Evolutionary conservation across 768 basidiomycete species (phyloP).

Genomic region (Lactarius trivialis): DNA sequence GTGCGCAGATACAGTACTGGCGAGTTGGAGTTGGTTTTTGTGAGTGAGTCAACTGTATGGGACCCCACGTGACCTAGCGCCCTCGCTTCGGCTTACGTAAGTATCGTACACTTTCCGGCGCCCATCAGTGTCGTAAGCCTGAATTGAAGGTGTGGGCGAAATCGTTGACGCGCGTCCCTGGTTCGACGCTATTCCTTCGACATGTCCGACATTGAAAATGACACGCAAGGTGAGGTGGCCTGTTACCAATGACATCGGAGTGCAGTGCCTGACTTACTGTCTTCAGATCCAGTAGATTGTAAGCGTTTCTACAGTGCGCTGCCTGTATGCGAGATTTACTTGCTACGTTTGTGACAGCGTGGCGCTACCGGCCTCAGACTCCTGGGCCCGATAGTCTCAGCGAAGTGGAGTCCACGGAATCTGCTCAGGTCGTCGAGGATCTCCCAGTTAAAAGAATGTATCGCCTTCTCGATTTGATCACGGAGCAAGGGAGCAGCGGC

Average conservation of each 20-base stretch:
- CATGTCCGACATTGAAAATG: neutral
- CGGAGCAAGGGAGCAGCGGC: constrained; percentile 44
- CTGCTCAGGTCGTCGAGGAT: neutral
- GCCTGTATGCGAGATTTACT: neutral
- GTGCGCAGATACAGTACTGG: too few relatives aligned
- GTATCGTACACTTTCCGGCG: too few relatives aligned
- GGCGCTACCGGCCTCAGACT: neutral
- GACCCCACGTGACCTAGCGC: too few relatives aligned
- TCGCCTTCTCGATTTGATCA: constrained; percentile 47
- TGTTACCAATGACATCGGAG: neutral
- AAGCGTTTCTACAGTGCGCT: neutral
- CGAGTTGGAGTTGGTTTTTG: too few relatives aligned
- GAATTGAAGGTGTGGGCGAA: too few relatives aligned
- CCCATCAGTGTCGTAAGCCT: too few relatives aligned
- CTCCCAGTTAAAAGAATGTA: constrained; percentile 40
- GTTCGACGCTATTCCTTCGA: too few relatives aligned
- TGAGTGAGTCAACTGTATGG: too few relatives aligned
- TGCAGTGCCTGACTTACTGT: neutral
- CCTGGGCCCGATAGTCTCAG: neutral
- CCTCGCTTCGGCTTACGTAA: too few relatives aligned
- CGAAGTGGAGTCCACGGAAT: neutral
- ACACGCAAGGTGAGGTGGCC: neutral
- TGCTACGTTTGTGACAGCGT: neutral
- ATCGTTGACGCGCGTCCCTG: too few relatives aligned
- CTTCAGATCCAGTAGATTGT: neutral